A percentile compares a stretch with the other conserved stretches of the same genome.
Conservation (phyloP, 768 basidiomycete genomes). For the Pulveroboletus ravenelii region DNA sequence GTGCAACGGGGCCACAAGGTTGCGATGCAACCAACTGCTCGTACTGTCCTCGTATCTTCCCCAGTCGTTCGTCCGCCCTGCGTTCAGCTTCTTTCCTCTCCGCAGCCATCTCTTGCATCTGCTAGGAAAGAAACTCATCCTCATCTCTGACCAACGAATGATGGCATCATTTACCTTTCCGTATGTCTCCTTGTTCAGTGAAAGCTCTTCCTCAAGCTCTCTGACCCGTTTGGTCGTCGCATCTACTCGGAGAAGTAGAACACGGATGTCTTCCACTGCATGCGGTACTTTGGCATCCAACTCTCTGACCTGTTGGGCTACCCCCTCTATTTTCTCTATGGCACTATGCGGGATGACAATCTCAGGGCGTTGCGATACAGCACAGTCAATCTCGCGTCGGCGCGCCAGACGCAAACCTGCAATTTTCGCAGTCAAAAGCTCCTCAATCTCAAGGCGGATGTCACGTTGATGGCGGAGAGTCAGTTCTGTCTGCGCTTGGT, state of each 20-base stretch:
- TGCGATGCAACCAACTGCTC: constrained; percentile 12
- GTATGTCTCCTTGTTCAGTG: constrained; percentile 11
- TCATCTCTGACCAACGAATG: neutral
- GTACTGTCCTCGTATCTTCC: constrained; percentile 16
- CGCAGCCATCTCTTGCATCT: constrained; percentile 14
- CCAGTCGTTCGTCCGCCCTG: constrained; percentile 12
- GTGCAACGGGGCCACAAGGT: neutral
- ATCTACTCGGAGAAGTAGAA: constrained; percentile 22
- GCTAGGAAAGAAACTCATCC: constrained; percentile 8
- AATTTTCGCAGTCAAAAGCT: constrained; percentile 17
- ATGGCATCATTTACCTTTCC: constrained; percentile 12
- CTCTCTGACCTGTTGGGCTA: constrained; percentile 11
- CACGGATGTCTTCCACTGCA: constrained; percentile 23
- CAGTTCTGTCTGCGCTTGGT: constrained; percentile 28
- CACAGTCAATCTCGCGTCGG: constrained; percentile 15
- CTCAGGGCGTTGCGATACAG: constrained; percentile 13
- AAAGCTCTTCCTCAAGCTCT: constrained; percentile 22
- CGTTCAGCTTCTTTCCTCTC: constrained; percentile 12
- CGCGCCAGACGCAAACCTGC: constrained; percentile 19
- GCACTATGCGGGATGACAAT: constrained; percentile 18
- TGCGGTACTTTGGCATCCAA: constrained; percentile 23
- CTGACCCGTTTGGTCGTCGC: constrained; percentile 17
- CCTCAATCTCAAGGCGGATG: constrained; percentile 16
- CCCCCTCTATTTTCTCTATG: constrained; percentile 17
- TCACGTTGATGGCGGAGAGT: constrained; percentile 23